These are phyloP conservation scores for Cryphonectria naterciae DNA, from an alignment of 2,329 filamentous ascomycete species.

Conservation along the genomic window DNA sequence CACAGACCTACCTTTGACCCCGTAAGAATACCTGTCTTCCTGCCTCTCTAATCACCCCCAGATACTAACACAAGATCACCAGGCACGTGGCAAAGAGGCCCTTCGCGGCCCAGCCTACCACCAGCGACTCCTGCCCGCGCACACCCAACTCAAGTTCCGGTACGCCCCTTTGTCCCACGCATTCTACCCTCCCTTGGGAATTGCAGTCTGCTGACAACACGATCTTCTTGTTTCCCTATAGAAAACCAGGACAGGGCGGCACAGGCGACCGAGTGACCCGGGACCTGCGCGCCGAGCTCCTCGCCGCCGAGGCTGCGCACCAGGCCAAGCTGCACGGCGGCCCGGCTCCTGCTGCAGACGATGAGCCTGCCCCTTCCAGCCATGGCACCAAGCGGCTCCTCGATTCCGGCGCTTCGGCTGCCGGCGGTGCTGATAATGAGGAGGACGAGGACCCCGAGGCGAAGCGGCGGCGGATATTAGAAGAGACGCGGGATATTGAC, in stretches of 20 bases:
- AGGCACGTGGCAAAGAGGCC: slow-evolving; percentile 91
- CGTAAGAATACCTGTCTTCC: slow-evolving; percentile 50
- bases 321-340: slow-evolving; percentile 81
- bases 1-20: slow-evolving; percentile 96
- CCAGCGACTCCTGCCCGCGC: slow-evolving; percentile 89
- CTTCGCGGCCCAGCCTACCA: slow-evolving; percentile 93
- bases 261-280: slow-evolving; percentile 69
- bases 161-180: slow-evolving; percentile 41
- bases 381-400: slow-evolving; percentile 66
- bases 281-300: slow-evolving; percentile 87
- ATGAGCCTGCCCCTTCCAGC: slow-evolving; percentile 30
- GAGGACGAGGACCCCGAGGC: slow-evolving; percentile 73
- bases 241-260: slow-evolving; percentile 87
- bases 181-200: not conserved
- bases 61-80: slow-evolving; percentile 37
- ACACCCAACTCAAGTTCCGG: slow-evolving; percentile 90
- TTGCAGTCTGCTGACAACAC: not conserved
- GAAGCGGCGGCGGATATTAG: slow-evolving; percentile 84
- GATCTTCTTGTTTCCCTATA: slow-evolving; percentile 35
- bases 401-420: slow-evolving; percentile 49
- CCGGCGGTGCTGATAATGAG: slow-evolving; percentile 40
- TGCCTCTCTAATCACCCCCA: not conserved
- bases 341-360: slow-evolving; percentile 42
- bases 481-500: slow-evolving; percentile 86
- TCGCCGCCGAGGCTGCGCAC: slow-evolving; percentile 85